Evolutionary conservation across 768 basidiomycete species (phyloP), one percentile per base, ranked within the genome.

Genomic region (Nidularia pulvinata): DNA sequence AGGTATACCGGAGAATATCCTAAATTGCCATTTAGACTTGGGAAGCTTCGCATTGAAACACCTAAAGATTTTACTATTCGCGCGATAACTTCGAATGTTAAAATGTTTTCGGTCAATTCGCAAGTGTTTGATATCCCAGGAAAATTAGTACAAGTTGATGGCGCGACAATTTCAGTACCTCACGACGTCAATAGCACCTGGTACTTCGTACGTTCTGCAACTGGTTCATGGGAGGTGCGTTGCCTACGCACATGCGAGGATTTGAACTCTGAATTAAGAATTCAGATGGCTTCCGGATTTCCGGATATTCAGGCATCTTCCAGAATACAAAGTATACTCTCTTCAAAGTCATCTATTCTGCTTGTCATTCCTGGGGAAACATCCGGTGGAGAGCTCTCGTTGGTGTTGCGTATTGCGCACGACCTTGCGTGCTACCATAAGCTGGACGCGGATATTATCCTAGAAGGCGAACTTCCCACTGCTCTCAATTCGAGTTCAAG

Each of bases 371-470:
- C 81, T 7, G 65, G 76, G 7, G 55, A 60, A 56, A 13, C 22
- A 55, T 5, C 61, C 63, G 36, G 55, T 7, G 33, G 64, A n/a
- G 76, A 78, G 33, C 61, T 81, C 7, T 82, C 81, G 0, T 66
- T 84, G 2, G 92, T 89, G 2, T 64, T 78, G 9, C 77, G 93
- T 10, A 69, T 95, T 22, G 84, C 87, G 2, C 83, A 92, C 62
- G 80, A 84, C 55, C 70, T 94, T 14, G 69, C 82, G 33, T 61
- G 82, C 0, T 92, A 88, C 67, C 88, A 91, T 62, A 77, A 81
- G 54, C 65, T 95, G 19, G 91, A 93, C 56, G 65, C 82, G 0
- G 78, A 83, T 47, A 83, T 95, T 44, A 59, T 85, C 48, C 57
- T 64, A 4, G 25, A 30, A 30, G 25, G 25, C 4, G 25, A 30